These are phyloP conservation scores for Leishmania braziliensis DNA, from an alignment of 208 protist species.

Conservation along the genomic window DNA sequence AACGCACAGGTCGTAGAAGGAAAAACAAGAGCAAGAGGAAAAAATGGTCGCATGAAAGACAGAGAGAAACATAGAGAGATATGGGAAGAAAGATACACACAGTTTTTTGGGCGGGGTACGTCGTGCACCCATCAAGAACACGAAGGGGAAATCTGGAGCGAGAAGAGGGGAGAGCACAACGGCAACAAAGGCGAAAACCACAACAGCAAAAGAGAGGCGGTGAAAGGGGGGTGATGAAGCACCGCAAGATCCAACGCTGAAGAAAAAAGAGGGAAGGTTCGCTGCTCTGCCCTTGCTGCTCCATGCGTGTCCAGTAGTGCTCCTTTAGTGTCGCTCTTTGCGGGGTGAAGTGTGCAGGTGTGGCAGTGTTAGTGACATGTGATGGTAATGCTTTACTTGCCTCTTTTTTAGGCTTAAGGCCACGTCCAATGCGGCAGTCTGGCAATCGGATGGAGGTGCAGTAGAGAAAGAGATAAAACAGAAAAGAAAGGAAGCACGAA, in stretches of 20 bases:
- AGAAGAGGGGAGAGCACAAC: neutral
- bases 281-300: neutral
- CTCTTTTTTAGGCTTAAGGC: neutral
- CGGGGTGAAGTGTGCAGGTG: neutral
- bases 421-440: neutral
- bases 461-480: neutral
- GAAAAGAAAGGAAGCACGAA: neutral
- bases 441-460: neutral
- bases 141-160: neutral
- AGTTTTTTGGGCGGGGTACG: neutral
- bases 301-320: neutral
- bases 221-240: neutral
- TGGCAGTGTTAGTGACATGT: neutral
- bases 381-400: neutral
- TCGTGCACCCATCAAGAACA: neutral
- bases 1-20: neutral
- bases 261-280: neutral
- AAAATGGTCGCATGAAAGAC: no score
- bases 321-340: neutral
- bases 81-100: neutral
- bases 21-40: neutral
- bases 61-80: neutral
- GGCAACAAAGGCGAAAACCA: constrained; percentile 1
- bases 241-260: neutral
- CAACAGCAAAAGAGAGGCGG: neutral